Conservation (phyloP, 768 basidiomycete species). For the Lentinula guzmanii region DNA sequence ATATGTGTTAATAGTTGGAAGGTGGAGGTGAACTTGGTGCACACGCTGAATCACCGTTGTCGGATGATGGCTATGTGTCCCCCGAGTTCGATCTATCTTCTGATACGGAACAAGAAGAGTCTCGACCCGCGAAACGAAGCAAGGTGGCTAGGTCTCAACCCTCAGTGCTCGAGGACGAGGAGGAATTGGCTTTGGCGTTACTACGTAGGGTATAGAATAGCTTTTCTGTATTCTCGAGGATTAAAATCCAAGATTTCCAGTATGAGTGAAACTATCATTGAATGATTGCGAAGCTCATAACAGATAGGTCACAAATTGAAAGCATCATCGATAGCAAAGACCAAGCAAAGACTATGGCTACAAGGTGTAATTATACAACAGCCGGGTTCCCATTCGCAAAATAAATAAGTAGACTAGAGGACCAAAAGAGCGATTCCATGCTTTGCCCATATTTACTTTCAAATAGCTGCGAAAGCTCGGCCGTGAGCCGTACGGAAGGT, state of each 20-base stretch:
- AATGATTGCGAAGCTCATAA: neutral
- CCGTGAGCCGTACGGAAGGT: neutral
- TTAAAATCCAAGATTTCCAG: no score
- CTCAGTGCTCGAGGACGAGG: slow-evolving; percentile 42
- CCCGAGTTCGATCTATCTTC: slow-evolving; percentile 59
- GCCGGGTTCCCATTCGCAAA: slow-evolving; percentile 10
- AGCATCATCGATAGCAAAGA: neutral
- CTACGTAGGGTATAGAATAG: slow-evolving; percentile 23
- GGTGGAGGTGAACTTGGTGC: slow-evolving; percentile 24
- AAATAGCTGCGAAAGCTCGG: slow-evolving; percentile 6
- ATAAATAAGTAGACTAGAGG: slow-evolving; percentile 6
- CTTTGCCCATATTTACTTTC: slow-evolving; percentile 23
- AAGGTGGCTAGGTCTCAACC: slow-evolving; percentile 14
- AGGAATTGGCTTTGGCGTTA: slow-evolving; percentile 60
- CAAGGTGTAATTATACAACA: slow-evolving; percentile 30
- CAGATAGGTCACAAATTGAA: neutral
- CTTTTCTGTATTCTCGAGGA: no score
- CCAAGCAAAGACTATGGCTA: slow-evolving; percentile 24
- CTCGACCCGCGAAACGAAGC: slow-evolving; percentile 26
- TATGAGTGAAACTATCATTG: no score
- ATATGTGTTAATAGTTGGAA: slow-evolving; percentile 15
- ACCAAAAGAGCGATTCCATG: neutral
- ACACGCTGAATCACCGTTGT: slow-evolving; percentile 30
- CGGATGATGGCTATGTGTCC: slow-evolving; percentile 64
- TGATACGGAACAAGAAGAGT: slow-evolving; percentile 26